These are phyloP conservation scores for Ophiostoma tasmaniense DNA, from an alignment of 2,329 filamentous ascomycete genomes.

Conservation along the genomic window DNA sequence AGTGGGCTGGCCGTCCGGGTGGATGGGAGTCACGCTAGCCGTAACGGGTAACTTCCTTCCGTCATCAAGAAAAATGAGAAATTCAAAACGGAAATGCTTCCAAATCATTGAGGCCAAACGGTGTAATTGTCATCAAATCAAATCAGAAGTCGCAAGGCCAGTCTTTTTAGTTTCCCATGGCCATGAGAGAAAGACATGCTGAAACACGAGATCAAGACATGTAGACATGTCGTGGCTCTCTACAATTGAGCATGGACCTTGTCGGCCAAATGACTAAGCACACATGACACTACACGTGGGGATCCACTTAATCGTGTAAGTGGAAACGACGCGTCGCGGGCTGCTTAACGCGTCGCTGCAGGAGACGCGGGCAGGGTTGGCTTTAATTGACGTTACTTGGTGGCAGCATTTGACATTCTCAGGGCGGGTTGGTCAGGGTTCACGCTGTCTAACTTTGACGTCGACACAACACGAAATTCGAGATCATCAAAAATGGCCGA, in stretches of 20 bases:
- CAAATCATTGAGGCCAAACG: not conserved
- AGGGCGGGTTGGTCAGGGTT: not conserved
- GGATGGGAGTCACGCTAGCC: not conserved
- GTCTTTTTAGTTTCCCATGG: no score
- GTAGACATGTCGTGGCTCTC: no score
- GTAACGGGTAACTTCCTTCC: not conserved
- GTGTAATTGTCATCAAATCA: not conserved
- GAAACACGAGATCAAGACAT: no score
- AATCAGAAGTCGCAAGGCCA: not conserved
- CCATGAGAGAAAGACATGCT: no score
- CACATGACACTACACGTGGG: not conserved
- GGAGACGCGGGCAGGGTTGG: not conserved
- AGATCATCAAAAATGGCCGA: not conserved
- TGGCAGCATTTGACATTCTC: not conserved
- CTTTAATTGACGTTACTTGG: not conserved
- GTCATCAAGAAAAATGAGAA: not conserved
- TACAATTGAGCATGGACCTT: no score
- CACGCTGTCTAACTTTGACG: not conserved
- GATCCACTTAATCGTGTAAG: not conserved
- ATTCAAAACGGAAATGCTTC: not conserved
- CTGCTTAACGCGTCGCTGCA: not conserved
- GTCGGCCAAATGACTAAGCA: not conserved
- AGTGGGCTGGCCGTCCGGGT: not conserved
- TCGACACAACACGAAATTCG: not conserved
- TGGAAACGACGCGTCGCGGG: not conserved